These are phyloP conservation scores for Testicularia cyperi DNA, from an alignment of 1,284 basidiomycete species.

Conservation along the genomic window DNA sequence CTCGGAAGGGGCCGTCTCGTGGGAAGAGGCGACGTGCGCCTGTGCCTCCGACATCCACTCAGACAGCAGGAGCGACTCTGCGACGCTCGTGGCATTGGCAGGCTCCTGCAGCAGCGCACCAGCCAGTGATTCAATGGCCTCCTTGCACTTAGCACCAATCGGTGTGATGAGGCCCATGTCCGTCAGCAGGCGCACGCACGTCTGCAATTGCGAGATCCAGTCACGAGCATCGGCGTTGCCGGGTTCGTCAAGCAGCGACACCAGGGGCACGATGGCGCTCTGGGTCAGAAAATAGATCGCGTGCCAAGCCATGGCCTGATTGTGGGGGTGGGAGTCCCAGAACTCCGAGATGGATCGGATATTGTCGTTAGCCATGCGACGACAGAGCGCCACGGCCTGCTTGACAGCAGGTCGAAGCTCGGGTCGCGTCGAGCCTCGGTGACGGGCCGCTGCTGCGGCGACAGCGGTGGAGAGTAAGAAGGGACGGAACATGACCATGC, in stretches of 20 bases:
- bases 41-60: conserved; percentile 23
- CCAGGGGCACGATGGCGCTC: conserved; percentile 36
- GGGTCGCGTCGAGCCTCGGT: conserved; percentile 19
- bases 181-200: conserved; percentile 26
- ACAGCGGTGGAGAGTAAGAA: conserved; percentile 38
- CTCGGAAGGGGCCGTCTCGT: not conserved
- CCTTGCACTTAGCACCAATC: conserved; percentile 39
- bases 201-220: conserved; percentile 25
- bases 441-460: conserved; percentile 26
- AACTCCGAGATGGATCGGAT: conserved; percentile 35
- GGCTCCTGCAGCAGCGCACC: conserved; percentile 13
- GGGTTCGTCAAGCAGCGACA: conserved; percentile 36
- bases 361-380: conserved; percentile 33
- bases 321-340: conserved; percentile 39
- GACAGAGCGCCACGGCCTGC: conserved; percentile 39
- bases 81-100: conserved; percentile 11
- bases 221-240: conserved; percentile 21
- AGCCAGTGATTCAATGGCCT: conserved; percentile 29
- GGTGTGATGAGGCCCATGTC: conserved; percentile 37
- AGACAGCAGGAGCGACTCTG: conserved; percentile 16
- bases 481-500: conserved; percentile 44
- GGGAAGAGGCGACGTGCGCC: not conserved
- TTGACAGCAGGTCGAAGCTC: conserved; percentile 30
- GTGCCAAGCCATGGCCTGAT: conserved; percentile 43
- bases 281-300: conserved; percentile 40